Conservation (phyloP, 129 eudicot species). For the Flaveria robusta region DNA sequence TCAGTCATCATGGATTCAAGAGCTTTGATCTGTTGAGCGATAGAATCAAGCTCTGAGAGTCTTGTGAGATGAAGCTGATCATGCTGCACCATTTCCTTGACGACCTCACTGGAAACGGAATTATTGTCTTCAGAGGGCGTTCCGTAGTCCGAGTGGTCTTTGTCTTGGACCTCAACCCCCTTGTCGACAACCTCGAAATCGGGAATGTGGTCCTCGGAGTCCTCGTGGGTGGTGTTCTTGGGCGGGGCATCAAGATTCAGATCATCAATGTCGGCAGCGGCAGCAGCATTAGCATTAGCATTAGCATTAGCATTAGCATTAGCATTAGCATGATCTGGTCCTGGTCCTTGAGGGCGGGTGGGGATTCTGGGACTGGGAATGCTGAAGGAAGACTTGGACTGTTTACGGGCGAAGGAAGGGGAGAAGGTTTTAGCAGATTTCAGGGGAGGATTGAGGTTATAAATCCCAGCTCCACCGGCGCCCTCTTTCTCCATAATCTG, state of each 20-base stretch:
- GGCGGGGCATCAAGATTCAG: slow-evolving; percentile 83
- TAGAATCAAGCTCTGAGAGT: slow-evolving; percentile 77
- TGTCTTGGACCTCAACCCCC: slow-evolving; percentile 75
- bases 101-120: slow-evolving; percentile 79
- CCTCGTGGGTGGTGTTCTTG: slow-evolving; percentile 39
- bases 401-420: slow-evolving; percentile 67
- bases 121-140: slow-evolving; percentile 60
- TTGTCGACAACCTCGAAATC: slow-evolving; percentile 93
- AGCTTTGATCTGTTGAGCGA: slow-evolving; percentile 90
- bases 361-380: slow-evolving; percentile 80
- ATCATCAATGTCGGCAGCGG: slow-evolving; percentile 71
- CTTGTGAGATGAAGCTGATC: slow-evolving; percentile 59
- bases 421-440: slow-evolving; percentile 42
- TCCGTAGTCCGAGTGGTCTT: slow-evolving; percentile 44
- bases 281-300: not conserved
- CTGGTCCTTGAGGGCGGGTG: slow-evolving; percentile 45
- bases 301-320: slow-evolving; percentile 42
- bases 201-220: slow-evolving; percentile 56
- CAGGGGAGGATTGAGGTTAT: slow-evolving; percentile 50
- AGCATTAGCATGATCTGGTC: no score
- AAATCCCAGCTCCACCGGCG: slow-evolving; percentile 48
- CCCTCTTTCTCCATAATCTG: slow-evolving; percentile 99
- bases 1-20: slow-evolving; percentile 80
- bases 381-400: slow-evolving; percentile 87
- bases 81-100: slow-evolving; percentile 90